These are phyloP conservation scores for Deuterostichococcus epilithicus DNA, from an alignment of 139 green algal genomes.

Conservation along the genomic window DNA sequence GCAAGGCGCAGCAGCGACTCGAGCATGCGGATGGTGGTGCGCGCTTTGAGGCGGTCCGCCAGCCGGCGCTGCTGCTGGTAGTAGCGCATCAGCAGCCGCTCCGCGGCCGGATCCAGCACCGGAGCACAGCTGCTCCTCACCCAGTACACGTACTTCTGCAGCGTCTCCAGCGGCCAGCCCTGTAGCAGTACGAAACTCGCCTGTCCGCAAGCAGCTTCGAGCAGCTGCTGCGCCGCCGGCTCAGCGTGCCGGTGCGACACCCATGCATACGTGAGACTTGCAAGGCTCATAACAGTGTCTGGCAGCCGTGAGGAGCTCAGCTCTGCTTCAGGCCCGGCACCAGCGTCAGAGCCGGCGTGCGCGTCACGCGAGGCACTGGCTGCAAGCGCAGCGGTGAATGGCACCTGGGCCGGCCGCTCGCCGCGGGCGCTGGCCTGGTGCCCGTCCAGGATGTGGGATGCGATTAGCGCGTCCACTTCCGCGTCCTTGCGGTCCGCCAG, in stretches of 20 bases:
- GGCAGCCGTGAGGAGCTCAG: too few relatives aligned
- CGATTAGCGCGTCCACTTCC: conserved; percentile 62
- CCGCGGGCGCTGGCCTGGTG: conserved; percentile 25
- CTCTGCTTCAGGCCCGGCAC: too few relatives aligned
- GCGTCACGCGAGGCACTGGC: background rate
- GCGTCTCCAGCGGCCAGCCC: conserved; percentile 55
- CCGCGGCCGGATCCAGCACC: conserved; percentile 43
- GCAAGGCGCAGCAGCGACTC: conserved; percentile 81
- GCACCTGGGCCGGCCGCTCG: background rate
- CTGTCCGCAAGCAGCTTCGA: too few relatives aligned
- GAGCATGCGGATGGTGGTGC: conserved; percentile 79
- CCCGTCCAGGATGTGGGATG: conserved; percentile 67
- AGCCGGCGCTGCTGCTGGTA: conserved; percentile 55
- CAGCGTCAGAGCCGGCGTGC: background rate
- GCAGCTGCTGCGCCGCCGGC: too few relatives aligned
- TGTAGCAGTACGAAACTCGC: background rate
- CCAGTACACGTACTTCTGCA: conserved; percentile 77
- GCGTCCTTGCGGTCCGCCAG: conserved; percentile 58
- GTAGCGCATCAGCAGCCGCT: conserved; percentile 66
- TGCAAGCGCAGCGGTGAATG: background rate
- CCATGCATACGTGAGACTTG: too few relatives aligned
- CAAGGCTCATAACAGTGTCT: too few relatives aligned
- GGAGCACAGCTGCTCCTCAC: conserved; percentile 43
- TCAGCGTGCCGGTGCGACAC: too few relatives aligned
- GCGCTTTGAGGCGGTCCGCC: conserved; percentile 23